Base-by-base conservation (phyloP, 768 basidiomycete genomes). In the Phaffia tasmanica region DNA sequence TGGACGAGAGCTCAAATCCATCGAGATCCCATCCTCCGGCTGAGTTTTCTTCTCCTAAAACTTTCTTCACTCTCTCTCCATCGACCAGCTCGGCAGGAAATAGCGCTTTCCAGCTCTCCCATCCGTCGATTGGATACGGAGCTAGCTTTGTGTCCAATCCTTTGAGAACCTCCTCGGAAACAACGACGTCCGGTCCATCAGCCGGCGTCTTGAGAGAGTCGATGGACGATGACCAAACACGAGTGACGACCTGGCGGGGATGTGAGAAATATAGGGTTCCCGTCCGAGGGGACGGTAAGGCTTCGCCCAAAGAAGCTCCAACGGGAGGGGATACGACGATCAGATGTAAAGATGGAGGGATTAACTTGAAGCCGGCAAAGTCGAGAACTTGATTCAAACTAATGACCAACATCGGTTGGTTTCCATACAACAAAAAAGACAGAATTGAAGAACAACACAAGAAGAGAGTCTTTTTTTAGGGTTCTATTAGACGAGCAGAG, bases 141-240 rank as follows among this genome's bases (percentile, higher is more conserved):
- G 66, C 66, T n/a, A 67, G 66, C 8, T 54, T 60, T 35, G 53
- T 55, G n/a, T 67, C 66, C 54, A 67, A 51, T 7, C 60, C 50
- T 27, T 62, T 56, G 54, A 67, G 66, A 19, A 46, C 35, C 11
- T 62, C 60, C 2, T 25, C 27, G 27, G 35, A 49, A 42, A 67
- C 32, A 2, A 50, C 61, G 8, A 8, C 7, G 23, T 29, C 15
- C 11, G 9, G 21, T 4, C 7, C 21, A n/a, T 11, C 6, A 3
- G 57, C 16, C 53, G 18, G 7, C 21, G 47, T 30, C 16, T 42
- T 27, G 23, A 67, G 54, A 23, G 50, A 53, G 19, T 65, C 64
- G 23, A 51, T 19, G 16, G 48, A n/a, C 0, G 19, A 25, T 21
- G 57, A 51, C 48, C 32, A 65, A 1, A 57, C 27, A 11, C 66